phyloP scores from a whole-genome alignment of 2,329 filamentous ascomycete genomes.

The Alternaria arborescens region DNA sequence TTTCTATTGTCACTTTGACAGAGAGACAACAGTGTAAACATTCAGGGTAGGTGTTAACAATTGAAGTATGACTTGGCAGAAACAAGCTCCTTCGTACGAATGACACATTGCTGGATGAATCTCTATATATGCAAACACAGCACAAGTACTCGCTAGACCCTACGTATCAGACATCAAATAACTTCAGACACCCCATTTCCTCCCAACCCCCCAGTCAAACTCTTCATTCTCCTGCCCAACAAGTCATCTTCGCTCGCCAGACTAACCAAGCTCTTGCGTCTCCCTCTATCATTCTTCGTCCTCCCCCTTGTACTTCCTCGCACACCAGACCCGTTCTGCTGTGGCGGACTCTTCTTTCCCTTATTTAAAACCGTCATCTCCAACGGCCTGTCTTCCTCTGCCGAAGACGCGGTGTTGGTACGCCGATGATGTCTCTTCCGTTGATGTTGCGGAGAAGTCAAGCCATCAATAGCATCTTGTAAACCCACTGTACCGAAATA shows the following conservation, averaged over 20 bases:
- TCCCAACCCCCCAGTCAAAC: slow-evolving; percentile 53
- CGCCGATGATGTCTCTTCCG: slow-evolving; percentile 57
- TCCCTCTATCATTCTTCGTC: slow-evolving; percentile 39
- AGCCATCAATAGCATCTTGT: slow-evolving; percentile 72
- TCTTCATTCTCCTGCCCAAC: slow-evolving; percentile 59
- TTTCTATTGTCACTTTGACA: no score
- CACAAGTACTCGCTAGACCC: not conserved
- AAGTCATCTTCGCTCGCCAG: slow-evolving; percentile 60
- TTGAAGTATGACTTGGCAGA: no score
- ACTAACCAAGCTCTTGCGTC: slow-evolving; percentile 54
- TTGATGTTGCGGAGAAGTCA: slow-evolving; percentile 47
- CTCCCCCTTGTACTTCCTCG: slow-evolving; percentile 25
- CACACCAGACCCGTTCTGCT: not conserved
- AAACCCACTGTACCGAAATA: slow-evolving; percentile 81
- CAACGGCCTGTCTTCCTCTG: slow-evolving; percentile 80
- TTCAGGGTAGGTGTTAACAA: no score
- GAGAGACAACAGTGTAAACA: no score
- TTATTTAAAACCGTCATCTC: slow-evolving; percentile 70
- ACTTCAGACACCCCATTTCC: slow-evolving; percentile 32
- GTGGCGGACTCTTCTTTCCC: slow-evolving; percentile 32
- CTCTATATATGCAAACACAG: not conserved
- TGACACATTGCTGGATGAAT: no score
- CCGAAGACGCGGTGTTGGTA: slow-evolving; percentile 64
- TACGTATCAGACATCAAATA: not conserved
- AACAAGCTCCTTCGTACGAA: no score